Conservation (phyloP, 441 rosid species). For the Populus trichocarpa region DNA sequence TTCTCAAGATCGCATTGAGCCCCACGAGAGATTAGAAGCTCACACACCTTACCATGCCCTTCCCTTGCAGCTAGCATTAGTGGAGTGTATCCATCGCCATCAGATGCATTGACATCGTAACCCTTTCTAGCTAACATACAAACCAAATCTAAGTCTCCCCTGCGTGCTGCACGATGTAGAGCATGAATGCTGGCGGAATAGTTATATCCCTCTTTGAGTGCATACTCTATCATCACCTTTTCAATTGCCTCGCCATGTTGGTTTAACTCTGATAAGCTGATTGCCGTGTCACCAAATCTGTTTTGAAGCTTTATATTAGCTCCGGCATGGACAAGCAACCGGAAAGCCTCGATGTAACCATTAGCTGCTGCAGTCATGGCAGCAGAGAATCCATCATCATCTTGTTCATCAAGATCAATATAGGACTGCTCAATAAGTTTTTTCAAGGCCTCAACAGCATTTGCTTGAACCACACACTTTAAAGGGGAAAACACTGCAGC, state of each 20-base stretch:
- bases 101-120: conserved; percentile 57
- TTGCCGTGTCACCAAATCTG: conserved; percentile 65
- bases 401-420: conserved; percentile 70
- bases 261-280: conserved; percentile 55
- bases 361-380: conserved; percentile 76
- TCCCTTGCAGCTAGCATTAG: conserved; percentile 90
- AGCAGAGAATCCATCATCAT: conserved; percentile 74
- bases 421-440: conserved; percentile 39
- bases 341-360: conserved; percentile 74
- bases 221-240: conserved; percentile 90
- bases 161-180: conserved; percentile 81
- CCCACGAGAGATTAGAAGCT: conserved; percentile 56
- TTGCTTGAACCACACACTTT: conserved; percentile 54
- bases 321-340: conserved; percentile 71
- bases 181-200: conserved; percentile 72
- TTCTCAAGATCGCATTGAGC: conserved; percentile 56
- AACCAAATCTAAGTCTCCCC: conserved; percentile 68
- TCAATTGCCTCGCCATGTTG: conserved; percentile 63
- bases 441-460: conserved; percentile 61
- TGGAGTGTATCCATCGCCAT: conserved; percentile 80
- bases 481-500: conserved; percentile 55
- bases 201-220: conserved; percentile 68
- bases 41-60: conserved; percentile 61
- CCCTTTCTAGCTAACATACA: conserved; percentile 54
- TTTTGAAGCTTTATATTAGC: conserved; percentile 71